phyloP scores from a whole-genome alignment of 106 monocot genomes.

The Platanthera zijinensis region DNA sequence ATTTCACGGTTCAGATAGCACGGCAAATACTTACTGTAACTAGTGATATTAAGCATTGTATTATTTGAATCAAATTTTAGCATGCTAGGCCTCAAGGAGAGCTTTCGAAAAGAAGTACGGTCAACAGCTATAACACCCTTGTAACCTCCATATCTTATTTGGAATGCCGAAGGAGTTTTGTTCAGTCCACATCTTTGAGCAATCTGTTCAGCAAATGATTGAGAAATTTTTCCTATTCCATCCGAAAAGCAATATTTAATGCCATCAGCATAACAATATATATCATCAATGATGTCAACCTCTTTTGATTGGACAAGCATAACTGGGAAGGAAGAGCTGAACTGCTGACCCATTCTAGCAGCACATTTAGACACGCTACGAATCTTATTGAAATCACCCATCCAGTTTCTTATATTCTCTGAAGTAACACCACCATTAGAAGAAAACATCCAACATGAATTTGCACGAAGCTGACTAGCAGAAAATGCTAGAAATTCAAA shows the following conservation, averaged over 20 bases:
- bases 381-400: slow-evolving; percentile 77
- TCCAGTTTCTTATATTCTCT: slow-evolving; percentile 70
- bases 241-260: slow-evolving; percentile 87
- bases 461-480: slow-evolving; percentile 85
- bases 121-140: slow-evolving; percentile 90
- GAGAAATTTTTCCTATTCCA: slow-evolving; percentile 93
- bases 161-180: slow-evolving; percentile 78
- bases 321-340: slow-evolving; percentile 81
- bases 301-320: slow-evolving; percentile 40
- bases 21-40: slow-evolving; percentile 57
- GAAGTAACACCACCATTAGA: slow-evolving; percentile 51
- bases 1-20: slow-evolving; percentile 94
- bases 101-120: slow-evolving; percentile 50
- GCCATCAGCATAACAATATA: slow-evolving; percentile 55
- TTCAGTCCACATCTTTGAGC: slow-evolving; percentile 49
- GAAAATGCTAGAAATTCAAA: slow-evolving; percentile 99
- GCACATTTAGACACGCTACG: slow-evolving; percentile 89
- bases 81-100: slow-evolving; percentile 90
- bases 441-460: slow-evolving; percentile 98
- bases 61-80: slow-evolving; percentile 76
- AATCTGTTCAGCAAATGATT: slow-evolving; percentile 57
- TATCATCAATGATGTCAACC: slow-evolving; percentile 59
- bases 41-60: slow-evolving; percentile 73
- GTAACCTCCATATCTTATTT: slow-evolving; percentile 97
- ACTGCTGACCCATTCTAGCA: slow-evolving; percentile 97